Base-by-base conservation (phyloP, 164 flowering plant genomes). In the Liriodendron chinense region DNA sequence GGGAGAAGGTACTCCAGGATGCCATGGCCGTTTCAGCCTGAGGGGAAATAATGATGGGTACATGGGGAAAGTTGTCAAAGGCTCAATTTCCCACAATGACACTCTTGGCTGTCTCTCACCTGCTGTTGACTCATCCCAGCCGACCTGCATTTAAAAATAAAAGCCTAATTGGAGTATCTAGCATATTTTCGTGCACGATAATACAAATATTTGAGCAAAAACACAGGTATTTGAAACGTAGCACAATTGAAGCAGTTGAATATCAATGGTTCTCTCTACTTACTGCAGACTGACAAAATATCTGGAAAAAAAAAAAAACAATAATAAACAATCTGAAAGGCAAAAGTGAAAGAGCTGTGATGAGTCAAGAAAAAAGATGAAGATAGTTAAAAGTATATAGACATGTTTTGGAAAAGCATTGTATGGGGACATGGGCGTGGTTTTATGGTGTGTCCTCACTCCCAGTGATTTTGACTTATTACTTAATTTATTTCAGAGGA, bases 61-160 rank as follows among this genome's bases (percentile, higher is more conserved):
- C 85, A 83, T 83, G 34, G 85, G 85, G 65, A 83, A 83, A n/a
- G 85, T 83, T 70, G 85, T 83, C 26, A 83, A 74, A 14, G 85
- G 85, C 76, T 83, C 85, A 71, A 83, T 83, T 67, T 83, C 85
- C 85, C 85, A 83, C 43, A 83, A 62, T 0, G 85, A 83, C 28
- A 83, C 85, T 74, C 83, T 74, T 56, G 85, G 85, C 74, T 83
- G 85, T 65, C 85, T 81, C 72, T 78, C 83, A 63, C 85, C 85
- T n/a, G 85, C 83, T 25, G 85, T 83, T 67, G 85, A 83, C 68
- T 83, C 85, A 68, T 83, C 85, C 85, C 85, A 83, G 68, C 85
- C 85, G 63, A 83, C 85, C 85, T 83, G 74, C 66, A 72, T 1
- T 69, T 75, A 22, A 21, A 18, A 64, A 67, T 67, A 14, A 28